These are phyloP conservation scores for Cryphonectria parasitica DNA, from an alignment of 2,329 filamentous ascomycete species.

Conservation along the genomic window DNA sequence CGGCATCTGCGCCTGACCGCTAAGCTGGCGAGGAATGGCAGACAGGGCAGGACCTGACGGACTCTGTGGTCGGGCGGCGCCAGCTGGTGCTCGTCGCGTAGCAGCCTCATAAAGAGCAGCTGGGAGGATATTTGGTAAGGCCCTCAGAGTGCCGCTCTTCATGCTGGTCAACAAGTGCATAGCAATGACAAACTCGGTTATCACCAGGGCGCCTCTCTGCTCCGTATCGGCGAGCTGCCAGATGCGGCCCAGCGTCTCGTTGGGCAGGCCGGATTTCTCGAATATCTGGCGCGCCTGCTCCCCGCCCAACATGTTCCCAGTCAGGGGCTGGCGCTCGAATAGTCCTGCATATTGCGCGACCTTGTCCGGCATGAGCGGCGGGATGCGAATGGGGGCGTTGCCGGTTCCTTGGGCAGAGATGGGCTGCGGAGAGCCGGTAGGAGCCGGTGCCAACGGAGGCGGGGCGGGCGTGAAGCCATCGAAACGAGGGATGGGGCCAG, in stretches of 20 bases:
- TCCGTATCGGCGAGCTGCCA: slow-evolving; percentile 96
- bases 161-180: slow-evolving; percentile 96
- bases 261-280: slow-evolving; percentile 86
- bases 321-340: slow-evolving; percentile 85
- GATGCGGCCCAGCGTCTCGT: slow-evolving; percentile 89
- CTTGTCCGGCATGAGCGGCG: slow-evolving; percentile 85
- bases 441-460: slow-evolving; percentile 51
- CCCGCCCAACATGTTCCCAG: slow-evolving; percentile 74
- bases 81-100: slow-evolving; percentile 63
- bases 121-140: slow-evolving; percentile 79
- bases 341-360: slow-evolving; percentile 85
- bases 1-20: slow-evolving; percentile 63
- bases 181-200: slow-evolving; percentile 94
- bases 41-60: slow-evolving; percentile 58
- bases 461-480: slow-evolving; percentile 68
- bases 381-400: slow-evolving; percentile 77
- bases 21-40: slow-evolving; percentile 82
- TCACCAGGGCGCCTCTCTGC: slow-evolving; percentile 82
- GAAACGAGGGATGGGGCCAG: slow-evolving; percentile 89
- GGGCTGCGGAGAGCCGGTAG: slow-evolving; percentile 41
- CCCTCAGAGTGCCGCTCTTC: slow-evolving; percentile 80
- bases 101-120: slow-evolving; percentile 90
- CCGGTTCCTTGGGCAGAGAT: slow-evolving; percentile 61
- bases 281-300: slow-evolving; percentile 93
- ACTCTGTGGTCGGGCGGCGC: slow-evolving; percentile 51